These are phyloP conservation scores for Saturnispora silvae DNA, from an alignment of 805 yeast species.

Conservation along the genomic window DNA sequence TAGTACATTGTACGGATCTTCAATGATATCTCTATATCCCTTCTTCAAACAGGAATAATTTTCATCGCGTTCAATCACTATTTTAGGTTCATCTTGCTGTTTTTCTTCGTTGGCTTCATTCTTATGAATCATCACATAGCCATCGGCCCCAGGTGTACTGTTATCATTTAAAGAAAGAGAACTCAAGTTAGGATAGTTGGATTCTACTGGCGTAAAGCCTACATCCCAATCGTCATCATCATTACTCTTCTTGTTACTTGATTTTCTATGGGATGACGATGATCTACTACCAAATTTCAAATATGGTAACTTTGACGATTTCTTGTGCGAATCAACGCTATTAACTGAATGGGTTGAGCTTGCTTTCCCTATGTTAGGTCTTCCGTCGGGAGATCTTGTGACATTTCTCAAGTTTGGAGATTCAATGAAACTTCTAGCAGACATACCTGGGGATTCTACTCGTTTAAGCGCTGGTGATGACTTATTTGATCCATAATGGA, in stretches of 20 bases:
- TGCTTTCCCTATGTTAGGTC: conserved; percentile 4
- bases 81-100: conserved; percentile 3
- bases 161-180: neutral
- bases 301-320: conserved; percentile 6
- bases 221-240: conserved; percentile 13
- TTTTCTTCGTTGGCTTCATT: too few relatives aligned
- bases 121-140: conserved; percentile 1
- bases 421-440: conserved; percentile 11
- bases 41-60: conserved; percentile 19
- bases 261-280: neutral
- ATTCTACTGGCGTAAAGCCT: neutral
- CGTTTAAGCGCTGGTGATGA: conserved; percentile 11
- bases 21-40: conserved; percentile 29
- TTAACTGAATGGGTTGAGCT: conserved; percentile 6
- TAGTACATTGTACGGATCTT: conserved; percentile 32
- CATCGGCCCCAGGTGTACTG: neutral
- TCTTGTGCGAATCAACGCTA: conserved; percentile 4
- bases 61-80: conserved; percentile 10
- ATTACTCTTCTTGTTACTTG: conserved; percentile 3
- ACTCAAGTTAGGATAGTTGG: conserved; percentile 3
- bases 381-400: conserved; percentile 6
- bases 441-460: conserved; percentile 10
- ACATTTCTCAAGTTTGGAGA: conserved; percentile 4
- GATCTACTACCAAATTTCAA: conserved; percentile 1
- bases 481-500: conserved; percentile 8